Evolutionary conservation across 2,329 filamentous ascomycete genomes (phyloP), one percentile per base, ranked within the genome.

Genomic region (Stagonosporopsis chrysanthemi): DNA sequence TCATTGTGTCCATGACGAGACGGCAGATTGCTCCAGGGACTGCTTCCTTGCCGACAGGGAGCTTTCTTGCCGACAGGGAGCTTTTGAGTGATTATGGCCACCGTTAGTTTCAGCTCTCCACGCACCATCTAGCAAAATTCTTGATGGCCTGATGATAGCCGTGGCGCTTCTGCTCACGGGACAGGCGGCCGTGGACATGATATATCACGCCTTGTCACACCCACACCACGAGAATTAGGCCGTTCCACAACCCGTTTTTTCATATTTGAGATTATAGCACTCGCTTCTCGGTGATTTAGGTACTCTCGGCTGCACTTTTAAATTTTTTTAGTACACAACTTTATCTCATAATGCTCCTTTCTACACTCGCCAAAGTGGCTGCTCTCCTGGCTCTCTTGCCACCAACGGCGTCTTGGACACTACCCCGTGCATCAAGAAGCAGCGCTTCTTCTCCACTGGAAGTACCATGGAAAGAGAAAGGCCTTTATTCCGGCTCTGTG

Each of bases 381-480:
- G 56, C 59, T 24, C 38, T 67, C 22, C 23, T 67, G 8, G 61
- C 62, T 24, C 44, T 70, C 15, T 52, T 64, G 36, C 58, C 65
- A 17, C 40, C 50, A 6, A 61, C 62, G n/a, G 41, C 61, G 24
- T 61, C 68, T 29, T 60, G 62, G 39, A 57, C 59, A 15, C 43
- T 72, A 19, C 66, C 66, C 19, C 44, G 52, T 7, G 29, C 29
- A 23, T 23, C 38, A 23, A 43, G 56, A 22, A 29, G n/a, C 19
- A 31, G 22, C 11, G 19, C 14, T 14, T 43, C 40, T 9, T 40
- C 61, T n/a, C 47, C 43, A 22, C 61, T 66, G 4, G 61, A 61
- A 36, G 63, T 72, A 26, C 67, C 70, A 6, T 73, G 70, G 70
- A 63, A 63, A 48, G 51, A 61, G 17, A 52, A 6, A 9, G 66